Conservation (phyloP, 331 rosid genomes). For the Pyracantha coccinea region DNA sequence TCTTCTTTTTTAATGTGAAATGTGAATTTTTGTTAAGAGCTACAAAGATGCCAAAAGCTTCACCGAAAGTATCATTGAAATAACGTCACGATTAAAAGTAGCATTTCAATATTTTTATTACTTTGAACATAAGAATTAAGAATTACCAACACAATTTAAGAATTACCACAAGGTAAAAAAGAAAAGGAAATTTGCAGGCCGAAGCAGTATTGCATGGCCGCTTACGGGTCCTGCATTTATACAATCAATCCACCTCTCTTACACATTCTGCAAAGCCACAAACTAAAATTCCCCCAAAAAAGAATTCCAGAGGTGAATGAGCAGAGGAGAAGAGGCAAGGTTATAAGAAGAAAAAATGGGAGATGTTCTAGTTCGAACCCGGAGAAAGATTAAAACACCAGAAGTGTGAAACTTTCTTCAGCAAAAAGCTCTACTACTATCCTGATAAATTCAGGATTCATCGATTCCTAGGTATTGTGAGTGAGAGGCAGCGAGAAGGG, state of each 20-base stretch:
- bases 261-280: constrained; percentile 6
- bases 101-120: constrained; percentile 4
- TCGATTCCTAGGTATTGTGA: constrained; percentile 44
- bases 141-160: neutral
- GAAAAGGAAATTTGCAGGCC: constrained; percentile 9
- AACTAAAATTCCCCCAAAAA: constrained; percentile 8
- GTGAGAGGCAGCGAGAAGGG: constrained; percentile 81
- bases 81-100: neutral
- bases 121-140: neutral
- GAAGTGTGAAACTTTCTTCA: constrained; percentile 9
- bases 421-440: constrained; percentile 4
- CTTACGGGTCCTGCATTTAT: constrained; percentile 32
- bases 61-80: too few species aligned
- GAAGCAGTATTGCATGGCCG: constrained; percentile 17
- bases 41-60: too few species aligned
- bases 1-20: too few species aligned
- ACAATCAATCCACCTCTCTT: constrained; percentile 14
- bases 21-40: too few species aligned
- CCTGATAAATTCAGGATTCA: constrained; percentile 20
- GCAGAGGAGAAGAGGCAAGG: neutral
- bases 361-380: neutral
- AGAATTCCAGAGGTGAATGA: constrained; percentile 8
- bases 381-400: neutral
- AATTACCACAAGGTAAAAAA: neutral
- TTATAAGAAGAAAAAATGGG: constrained; percentile 8